Percentiles rank a stretch among this genome's conserved stretches.
phyloP scores from a whole-genome alignment of 805 yeast species.

The Pichia eremophila region DNA sequence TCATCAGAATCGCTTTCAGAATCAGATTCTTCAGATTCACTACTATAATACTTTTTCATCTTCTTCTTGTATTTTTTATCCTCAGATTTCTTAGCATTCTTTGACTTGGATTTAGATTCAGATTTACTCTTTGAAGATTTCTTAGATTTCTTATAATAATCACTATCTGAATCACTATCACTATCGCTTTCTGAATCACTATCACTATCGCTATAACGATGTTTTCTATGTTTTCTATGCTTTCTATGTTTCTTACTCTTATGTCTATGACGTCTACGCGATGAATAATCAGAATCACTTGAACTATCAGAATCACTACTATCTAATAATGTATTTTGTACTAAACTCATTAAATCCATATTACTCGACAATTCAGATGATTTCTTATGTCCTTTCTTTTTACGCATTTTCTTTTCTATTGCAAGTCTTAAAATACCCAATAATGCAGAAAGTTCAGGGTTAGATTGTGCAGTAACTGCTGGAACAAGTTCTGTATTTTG shows the following conservation, averaged over 20 bases:
- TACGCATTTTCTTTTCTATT: not conserved
- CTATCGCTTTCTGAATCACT: not conserved
- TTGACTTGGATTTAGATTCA: too few species aligned
- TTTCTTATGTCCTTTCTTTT: constrained; percentile 2
- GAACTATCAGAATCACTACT: not conserved
- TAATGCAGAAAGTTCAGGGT: constrained; percentile 1
- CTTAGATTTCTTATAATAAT: not conserved
- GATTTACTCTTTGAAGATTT: not conserved
- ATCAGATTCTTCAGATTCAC: too few species aligned
- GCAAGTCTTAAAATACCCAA: not conserved
- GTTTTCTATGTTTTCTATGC: too few species aligned
- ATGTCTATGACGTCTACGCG: too few species aligned
- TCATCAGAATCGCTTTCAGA: not conserved
- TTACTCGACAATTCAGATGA: not conserved
- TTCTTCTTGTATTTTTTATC: too few species aligned
- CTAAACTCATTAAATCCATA: constrained; percentile 2
- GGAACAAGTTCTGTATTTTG: not conserved
- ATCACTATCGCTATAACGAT: not conserved
- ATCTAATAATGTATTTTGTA: not conserved
- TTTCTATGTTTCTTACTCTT: too few species aligned
- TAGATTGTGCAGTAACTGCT: not conserved
- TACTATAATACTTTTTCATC: too few species aligned
- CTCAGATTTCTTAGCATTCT: too few species aligned
- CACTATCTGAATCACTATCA: constrained; percentile 1
- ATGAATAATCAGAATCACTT: not conserved